Evolutionary conservation across 1,139 yeast species (phyloP), one percentile per base, ranked within the genome.

Genomic region (Lodderomyces orthopsilosis): DNA sequence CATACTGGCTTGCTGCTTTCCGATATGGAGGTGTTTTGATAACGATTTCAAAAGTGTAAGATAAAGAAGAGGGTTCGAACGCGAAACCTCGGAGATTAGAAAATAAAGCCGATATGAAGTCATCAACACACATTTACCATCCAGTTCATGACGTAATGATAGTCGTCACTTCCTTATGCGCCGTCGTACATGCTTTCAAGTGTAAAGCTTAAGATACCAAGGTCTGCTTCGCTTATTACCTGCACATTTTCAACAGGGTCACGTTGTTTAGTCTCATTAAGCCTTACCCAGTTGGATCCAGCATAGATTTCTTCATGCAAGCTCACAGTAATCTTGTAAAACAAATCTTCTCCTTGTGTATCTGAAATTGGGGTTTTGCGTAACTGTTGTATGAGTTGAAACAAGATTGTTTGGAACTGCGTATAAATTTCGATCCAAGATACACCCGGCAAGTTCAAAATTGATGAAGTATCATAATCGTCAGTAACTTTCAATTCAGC

Each of bases 371-470:
- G 4, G 8, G 21, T 33, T 39, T 30, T 18, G 28, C 52, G 54
- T 32, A 62, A 50, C 42, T 67, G 67, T 39, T 65, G 62, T 6
- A 62, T 47, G 46, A 68, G 77, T 32, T 57, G 51, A 42, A 57
- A 66, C 26, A 71, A 48, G 10, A 65, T 41, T 6, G 66, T 51
- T 32, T 61, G 61, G 32, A 66, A 60, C 43, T 68, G 69, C 1
- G 66, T 51, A 46, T 65, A 63, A 2, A 73, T 52, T 26, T 60
- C 67, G 10, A 52, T 51, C 77, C 75, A 70, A 12, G 58, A 51
- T 23, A 68, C 45, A 2, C 53, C 59, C 2, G 66, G 62, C 2
- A 66, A 42, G 18, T 56, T 52, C 18, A 67, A 48, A 10, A 42
- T 37, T 14, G 48, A 37, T 14, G 54, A 50, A 2, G 28, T 28